A percentile compares a stretch with the other conserved stretches of the same genome.
phyloP scores from a whole-genome alignment of 2,329 filamentous ascomycete species.

The Penicillium decumbens region DNA sequence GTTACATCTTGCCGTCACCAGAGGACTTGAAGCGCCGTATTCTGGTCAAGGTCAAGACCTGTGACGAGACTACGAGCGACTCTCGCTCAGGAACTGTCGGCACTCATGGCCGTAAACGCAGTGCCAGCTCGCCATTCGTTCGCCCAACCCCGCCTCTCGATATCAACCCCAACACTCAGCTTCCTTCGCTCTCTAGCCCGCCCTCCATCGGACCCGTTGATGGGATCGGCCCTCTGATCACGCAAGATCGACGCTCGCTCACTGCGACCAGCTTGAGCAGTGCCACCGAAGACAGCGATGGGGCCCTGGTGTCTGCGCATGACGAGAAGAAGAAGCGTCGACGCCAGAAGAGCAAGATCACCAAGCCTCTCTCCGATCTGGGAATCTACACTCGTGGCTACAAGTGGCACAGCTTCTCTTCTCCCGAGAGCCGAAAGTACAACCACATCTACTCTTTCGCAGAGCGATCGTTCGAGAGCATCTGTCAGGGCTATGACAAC shows the following conservation, averaged over 20 bases:
- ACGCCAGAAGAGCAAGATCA: slow-evolving; percentile 74
- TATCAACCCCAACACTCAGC: slow-evolving; percentile 47
- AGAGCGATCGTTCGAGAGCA: slow-evolving; percentile 78
- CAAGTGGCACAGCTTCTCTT: slow-evolving; percentile 78
- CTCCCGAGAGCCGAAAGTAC: slow-evolving; percentile 72
- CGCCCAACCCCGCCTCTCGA: slow-evolving; percentile 58
- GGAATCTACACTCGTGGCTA: slow-evolving; percentile 74
- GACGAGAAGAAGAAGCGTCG: slow-evolving; percentile 54
- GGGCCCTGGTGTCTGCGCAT: slow-evolving; percentile 46
- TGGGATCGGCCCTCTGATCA: slow-evolving; percentile 41
- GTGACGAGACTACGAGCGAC: slow-evolving; percentile 52
- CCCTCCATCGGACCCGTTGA: slow-evolving; percentile 51
- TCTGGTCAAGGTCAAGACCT: slow-evolving; percentile 90
- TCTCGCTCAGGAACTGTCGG: slow-evolving; percentile 45
- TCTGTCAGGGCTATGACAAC: slow-evolving; percentile 68
- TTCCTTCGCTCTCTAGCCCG: slow-evolving; percentile 50
- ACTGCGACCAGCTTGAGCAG: slow-evolving; percentile 54
- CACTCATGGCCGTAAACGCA: slow-evolving; percentile 51
- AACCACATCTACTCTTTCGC: slow-evolving; percentile 97
- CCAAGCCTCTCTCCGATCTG: slow-evolving; percentile 73
- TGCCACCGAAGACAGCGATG: slow-evolving; percentile 74
- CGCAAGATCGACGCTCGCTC: slow-evolving; percentile 51
- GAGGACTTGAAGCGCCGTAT: slow-evolving; percentile 79
- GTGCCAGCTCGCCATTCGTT: slow-evolving; percentile 72
- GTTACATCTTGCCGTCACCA: slow-evolving; percentile 71